Evolutionary conservation across 768 basidiomycete species (phyloP).

Genomic region (Pleurotus ostreatus): DNA sequence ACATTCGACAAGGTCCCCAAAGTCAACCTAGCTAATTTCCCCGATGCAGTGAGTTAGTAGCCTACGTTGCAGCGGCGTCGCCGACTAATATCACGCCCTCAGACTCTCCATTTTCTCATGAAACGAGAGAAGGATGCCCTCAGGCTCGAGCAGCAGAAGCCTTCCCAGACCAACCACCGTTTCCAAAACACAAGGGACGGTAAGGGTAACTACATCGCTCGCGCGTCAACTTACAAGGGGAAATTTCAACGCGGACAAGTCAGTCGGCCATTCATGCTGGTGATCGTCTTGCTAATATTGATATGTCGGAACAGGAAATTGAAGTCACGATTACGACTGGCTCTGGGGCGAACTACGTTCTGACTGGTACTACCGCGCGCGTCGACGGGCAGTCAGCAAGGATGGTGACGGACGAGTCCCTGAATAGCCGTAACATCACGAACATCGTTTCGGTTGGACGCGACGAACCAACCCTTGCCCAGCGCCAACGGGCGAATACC

Average conservation of each 20-base stretch:
- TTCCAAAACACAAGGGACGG: slow-evolving; percentile 23
- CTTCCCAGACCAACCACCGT: slow-evolving; percentile 37
- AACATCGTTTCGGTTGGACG: slow-evolving; percentile 48
- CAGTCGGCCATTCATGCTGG: neutral
- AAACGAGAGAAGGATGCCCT: slow-evolving; percentile 42
- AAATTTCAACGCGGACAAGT: slow-evolving; percentile 4
- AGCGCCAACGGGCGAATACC: slow-evolving; percentile 37
- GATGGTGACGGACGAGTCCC: slow-evolving; percentile 19
- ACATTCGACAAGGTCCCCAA: slow-evolving; percentile 36
- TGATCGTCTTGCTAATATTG: neutral
- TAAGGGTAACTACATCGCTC: neutral
- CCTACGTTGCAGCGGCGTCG: neutral
- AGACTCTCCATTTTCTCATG: slow-evolving; percentile 38
- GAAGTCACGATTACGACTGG: neutral
- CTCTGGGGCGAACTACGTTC: neutral
- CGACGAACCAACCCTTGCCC: slow-evolving; percentile 56
- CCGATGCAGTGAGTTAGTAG: slow-evolving; percentile 29
- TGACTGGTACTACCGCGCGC: neutral
- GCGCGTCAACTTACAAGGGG: neutral
- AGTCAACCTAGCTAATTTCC: slow-evolving; percentile 40
- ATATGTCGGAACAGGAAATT: neutral
- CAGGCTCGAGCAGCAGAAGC: slow-evolving; percentile 45
- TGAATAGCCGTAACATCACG: slow-evolving; percentile 26
- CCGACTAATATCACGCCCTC: neutral
- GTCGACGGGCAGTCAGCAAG: slow-evolving; percentile 6